Evolutionary conservation across 2,329 filamentous ascomycete species (phyloP).

Genomic region (Grosmannia huntii): DNA sequence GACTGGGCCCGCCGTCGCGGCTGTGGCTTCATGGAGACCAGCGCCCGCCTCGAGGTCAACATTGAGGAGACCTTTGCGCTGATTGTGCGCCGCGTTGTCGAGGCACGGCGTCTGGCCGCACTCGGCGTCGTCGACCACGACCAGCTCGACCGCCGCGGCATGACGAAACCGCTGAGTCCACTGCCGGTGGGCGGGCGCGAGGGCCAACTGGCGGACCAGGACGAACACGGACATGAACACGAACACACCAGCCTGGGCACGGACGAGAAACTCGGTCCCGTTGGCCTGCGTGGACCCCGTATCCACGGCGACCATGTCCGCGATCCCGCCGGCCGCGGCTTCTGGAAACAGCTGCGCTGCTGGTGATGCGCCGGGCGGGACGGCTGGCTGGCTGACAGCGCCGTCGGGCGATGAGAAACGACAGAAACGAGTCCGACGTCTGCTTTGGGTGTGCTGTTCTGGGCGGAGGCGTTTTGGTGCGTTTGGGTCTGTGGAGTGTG

Average conservation of each 20-base stretch:
- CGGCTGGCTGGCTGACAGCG: neutral
- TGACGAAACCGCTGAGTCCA: conserved; percentile 46
- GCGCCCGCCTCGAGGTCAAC: conserved; percentile 71
- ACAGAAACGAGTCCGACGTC: neutral
- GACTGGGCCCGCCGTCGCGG: conserved; percentile 62
- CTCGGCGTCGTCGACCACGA: conserved; percentile 27
- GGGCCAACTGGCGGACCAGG: neutral
- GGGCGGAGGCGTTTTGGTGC: neutral
- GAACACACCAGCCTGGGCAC: too few relatives aligned
- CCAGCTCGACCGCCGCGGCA: conserved; percentile 34
- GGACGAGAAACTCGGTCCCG: conserved; percentile 4
- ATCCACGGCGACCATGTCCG: conserved; percentile 27
- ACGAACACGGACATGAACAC: neutral
- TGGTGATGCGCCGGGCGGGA: conserved; percentile 25
- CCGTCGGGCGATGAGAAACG: neutral
- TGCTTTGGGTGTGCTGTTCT: neutral
- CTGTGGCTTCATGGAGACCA: conserved; percentile 86
- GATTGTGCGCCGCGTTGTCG: conserved; percentile 48
- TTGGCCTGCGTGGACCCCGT: conserved; percentile 30
- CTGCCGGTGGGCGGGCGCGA: conserved; percentile 22
- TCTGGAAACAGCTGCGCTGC: conserved; percentile 44
- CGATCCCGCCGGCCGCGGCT: conserved; percentile 27
- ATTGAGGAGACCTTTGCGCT: conserved; percentile 80
- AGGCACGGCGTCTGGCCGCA: conserved; percentile 39
- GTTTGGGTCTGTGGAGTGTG: too few relatives aligned